A percentile compares a stretch with the other conserved stretches of the same genome.
phyloP scores from a whole-genome alignment of 305 asterid genomes.

The Salvia sclarea region DNA sequence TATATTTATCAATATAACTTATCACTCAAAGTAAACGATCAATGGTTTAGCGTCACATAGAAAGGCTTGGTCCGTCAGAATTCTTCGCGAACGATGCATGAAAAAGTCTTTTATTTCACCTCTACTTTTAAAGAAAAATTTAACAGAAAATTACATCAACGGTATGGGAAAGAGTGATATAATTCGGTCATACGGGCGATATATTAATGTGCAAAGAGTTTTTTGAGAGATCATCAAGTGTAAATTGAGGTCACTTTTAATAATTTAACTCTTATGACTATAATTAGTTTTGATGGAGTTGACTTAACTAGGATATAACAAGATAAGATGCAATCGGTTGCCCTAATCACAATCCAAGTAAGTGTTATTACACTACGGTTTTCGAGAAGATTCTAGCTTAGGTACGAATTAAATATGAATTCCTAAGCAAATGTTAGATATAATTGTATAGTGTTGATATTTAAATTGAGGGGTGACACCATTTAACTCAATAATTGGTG shows the following conservation, averaged over 20 bases:
- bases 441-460: not conserved
- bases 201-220: too few relatives aligned
- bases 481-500: slow-evolving; percentile 1
- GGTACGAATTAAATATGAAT: not conserved
- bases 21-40: too few relatives aligned
- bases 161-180: too few relatives aligned
- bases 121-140: too few relatives aligned
- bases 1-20: too few relatives aligned
- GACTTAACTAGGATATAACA: not conserved
- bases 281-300: not conserved
- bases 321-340: not conserved
- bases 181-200: too few relatives aligned
- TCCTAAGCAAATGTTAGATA: not conserved
- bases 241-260: not conserved
- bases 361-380: not conserved
- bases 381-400: not conserved
- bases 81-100: too few relatives aligned
- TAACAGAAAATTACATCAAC: too few relatives aligned
- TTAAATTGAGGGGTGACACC: slow-evolving; percentile 7
- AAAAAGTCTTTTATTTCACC: too few relatives aligned
- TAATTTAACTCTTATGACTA: not conserved
- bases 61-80: too few relatives aligned
- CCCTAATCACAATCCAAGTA: not conserved
- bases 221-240: not conserved
- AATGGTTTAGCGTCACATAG: too few relatives aligned